phyloP scores from a whole-genome alignment of 106 monocot species.

The Dendrobium chrysotoxum region DNA sequence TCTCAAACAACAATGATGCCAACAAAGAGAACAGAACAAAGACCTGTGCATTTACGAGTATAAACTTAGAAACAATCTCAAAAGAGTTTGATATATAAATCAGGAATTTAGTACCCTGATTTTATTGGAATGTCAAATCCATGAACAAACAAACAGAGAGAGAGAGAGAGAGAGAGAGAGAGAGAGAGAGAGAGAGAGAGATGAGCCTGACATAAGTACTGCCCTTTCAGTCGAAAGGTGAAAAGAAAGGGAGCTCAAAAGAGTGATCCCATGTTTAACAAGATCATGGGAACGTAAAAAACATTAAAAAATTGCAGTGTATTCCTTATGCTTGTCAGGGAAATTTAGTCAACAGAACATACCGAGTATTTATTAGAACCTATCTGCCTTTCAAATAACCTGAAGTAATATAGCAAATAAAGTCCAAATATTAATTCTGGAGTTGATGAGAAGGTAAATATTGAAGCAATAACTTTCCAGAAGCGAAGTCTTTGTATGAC shows the following conservation, averaged over 20 bases:
- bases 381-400: conserved; percentile 87
- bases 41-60: conserved; percentile 26
- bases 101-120: neutral
- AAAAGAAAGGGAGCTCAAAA: neutral
- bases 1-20: conserved; percentile 41
- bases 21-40: conserved; percentile 58
- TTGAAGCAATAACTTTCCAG: conserved; percentile 54
- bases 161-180: neutral
- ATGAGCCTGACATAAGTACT: neutral
- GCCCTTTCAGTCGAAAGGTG: neutral
- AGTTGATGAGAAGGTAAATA: conserved; percentile 76
- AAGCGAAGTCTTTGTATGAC: conserved; percentile 10
- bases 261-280: neutral
- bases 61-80: neutral
- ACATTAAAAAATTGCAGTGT: neutral
- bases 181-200: neutral
- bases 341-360: conserved; percentile 18
- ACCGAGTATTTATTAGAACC: conserved; percentile 92
- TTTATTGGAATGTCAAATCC: neutral
- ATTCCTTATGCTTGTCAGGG: neutral
- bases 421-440: conserved; percentile 81
- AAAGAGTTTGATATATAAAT: neutral
- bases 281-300: neutral
- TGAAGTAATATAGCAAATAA: conserved; percentile 84
- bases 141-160: neutral